Conservation (phyloP, 2,329 filamentous ascomycete genomes). For the Colletotrichum sp. region DNA sequence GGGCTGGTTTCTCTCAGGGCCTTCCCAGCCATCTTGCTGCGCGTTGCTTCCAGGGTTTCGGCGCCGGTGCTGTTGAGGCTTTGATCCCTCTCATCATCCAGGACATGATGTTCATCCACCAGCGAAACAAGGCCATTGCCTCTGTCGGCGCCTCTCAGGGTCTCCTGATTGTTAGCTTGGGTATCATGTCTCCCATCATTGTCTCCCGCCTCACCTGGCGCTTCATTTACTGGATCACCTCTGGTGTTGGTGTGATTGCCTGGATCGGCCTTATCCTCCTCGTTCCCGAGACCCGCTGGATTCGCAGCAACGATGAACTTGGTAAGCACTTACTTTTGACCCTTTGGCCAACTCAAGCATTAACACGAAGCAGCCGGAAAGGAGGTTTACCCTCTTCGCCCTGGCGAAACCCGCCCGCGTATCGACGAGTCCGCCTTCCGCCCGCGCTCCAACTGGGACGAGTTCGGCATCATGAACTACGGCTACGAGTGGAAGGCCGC, state of each 20-base stretch:
- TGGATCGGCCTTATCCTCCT: slow-evolving; percentile 38
- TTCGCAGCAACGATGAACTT: slow-evolving; percentile 33
- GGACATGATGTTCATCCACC: slow-evolving; percentile 43
- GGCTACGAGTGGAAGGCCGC: slow-evolving; percentile 31
- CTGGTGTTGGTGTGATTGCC: slow-evolving; percentile 31
- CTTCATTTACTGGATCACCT: slow-evolving; percentile 39
- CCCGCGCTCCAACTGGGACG: slow-evolving; percentile 32
- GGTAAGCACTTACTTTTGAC: slow-evolving; percentile 16
- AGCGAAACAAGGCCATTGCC: slow-evolving; percentile 39
- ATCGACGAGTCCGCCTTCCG: slow-evolving; percentile 22
- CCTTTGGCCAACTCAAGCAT: no score
- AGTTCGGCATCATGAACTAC: slow-evolving; percentile 36
- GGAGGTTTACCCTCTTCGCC: slow-evolving; percentile 21
- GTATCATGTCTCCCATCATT: slow-evolving; percentile 32
- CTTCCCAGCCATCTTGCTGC: slow-evolving; percentile 36
- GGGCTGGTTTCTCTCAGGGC: slow-evolving; percentile 36
- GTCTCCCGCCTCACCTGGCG: slow-evolving; percentile 37
- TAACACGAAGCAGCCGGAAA: slow-evolving; percentile 16
- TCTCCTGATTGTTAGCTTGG: slow-evolving; percentile 32
- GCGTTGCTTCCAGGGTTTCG: slow-evolving; percentile 37
- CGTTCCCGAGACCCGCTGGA: slow-evolving; percentile 42
- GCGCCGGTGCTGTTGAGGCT: slow-evolving; percentile 39
- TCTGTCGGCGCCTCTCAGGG: slow-evolving; percentile 33
- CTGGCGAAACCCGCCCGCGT: slow-evolving; percentile 22
- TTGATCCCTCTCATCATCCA: slow-evolving; percentile 42